These are phyloP conservation scores for Setaria italica DNA, from an alignment of 202 grass and related monocot species.

Conservation along the genomic window DNA sequence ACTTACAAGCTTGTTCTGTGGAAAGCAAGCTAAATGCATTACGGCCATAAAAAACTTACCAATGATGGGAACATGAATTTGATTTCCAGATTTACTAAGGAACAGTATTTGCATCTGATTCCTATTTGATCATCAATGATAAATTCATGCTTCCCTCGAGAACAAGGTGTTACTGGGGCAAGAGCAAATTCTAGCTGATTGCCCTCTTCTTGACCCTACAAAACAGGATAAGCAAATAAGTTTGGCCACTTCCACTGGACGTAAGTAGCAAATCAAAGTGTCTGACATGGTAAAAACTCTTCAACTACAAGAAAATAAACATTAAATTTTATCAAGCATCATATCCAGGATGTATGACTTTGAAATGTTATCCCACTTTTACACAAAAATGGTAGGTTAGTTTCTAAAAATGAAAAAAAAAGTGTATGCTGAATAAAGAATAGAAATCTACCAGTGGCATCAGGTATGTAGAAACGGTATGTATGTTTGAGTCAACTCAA, in stretches of 20 bases:
- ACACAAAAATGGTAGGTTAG: constrained; percentile 22
- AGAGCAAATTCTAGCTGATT: constrained; percentile 44
- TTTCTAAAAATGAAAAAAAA: constrained; percentile 25
- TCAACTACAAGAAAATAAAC: constrained; percentile 29
- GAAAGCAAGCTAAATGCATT: constrained; percentile 11
- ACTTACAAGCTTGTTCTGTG: not conserved
- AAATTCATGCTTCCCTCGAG: constrained; percentile 77
- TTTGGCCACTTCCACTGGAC: constrained; percentile 22
- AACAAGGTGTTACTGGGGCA: constrained; percentile 53
- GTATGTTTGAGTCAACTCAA: constrained; percentile 1
- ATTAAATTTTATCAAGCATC: constrained; percentile 13
- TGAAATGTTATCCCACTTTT: constrained; percentile 10
- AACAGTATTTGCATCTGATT: constrained; percentile 83
- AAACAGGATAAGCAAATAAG: constrained; percentile 40
- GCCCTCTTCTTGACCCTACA: constrained; percentile 47
- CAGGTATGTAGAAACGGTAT: not conserved
- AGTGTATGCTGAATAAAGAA: not conserved
- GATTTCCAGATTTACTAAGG: constrained; percentile 85
- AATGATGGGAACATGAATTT: constrained; percentile 76
- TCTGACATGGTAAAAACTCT: not conserved
- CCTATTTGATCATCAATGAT: constrained; percentile 87
- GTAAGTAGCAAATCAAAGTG: constrained; percentile 24
- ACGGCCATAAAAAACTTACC: constrained; percentile 51
- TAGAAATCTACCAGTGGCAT: constrained; percentile 21
- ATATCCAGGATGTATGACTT: not conserved